These are phyloP conservation scores for Sarocladiaceae sp. DNA, from an alignment of 2,329 filamentous ascomycete genomes.

Conservation along the genomic window DNA sequence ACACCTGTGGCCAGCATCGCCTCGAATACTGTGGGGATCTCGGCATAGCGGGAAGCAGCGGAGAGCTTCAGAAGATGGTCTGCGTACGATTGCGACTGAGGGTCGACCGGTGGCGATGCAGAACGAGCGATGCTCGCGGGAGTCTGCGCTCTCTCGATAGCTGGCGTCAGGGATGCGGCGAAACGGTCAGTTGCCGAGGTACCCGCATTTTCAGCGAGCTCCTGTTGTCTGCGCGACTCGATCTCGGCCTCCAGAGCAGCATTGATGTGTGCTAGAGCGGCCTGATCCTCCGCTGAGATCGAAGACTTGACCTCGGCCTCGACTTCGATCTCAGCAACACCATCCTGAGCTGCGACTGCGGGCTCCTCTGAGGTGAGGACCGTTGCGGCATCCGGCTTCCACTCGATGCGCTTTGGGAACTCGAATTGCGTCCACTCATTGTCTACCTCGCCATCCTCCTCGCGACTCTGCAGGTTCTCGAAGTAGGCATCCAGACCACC, in stretches of 20 bases:
- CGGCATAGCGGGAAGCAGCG: constrained; percentile 65
- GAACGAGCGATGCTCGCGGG: constrained; percentile 45
- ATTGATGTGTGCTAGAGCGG: constrained; percentile 73
- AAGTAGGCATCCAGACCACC: constrained; percentile 83
- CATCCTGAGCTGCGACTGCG: constrained; percentile 24
- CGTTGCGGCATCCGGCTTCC: constrained; percentile 60
- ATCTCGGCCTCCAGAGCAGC: constrained; percentile 78
- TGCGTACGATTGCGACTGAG: constrained; percentile 65
- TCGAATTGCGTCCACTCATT: constrained; percentile 90
- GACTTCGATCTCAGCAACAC: constrained; percentile 25
- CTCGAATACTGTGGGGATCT: constrained; percentile 89
- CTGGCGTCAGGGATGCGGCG: constrained; percentile 35
- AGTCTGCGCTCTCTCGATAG: constrained; percentile 32
- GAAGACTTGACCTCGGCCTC: constrained; percentile 25
- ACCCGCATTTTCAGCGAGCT: constrained; percentile 37
- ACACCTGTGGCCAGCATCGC: constrained; percentile 78
- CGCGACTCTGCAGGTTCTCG: constrained; percentile 77
- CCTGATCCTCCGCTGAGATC: constrained; percentile 44
- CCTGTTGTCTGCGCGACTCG: constrained; percentile 42
- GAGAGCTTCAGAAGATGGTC: constrained; percentile 72
- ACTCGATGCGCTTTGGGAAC: constrained; percentile 81
- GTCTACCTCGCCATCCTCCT: constrained; percentile 56
- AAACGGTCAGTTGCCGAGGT: constrained; percentile 30
- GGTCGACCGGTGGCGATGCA: constrained; percentile 55
- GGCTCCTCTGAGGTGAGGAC: constrained; percentile 55